phyloP scores from a whole-genome alignment of 1,284 basidiomycete species.

The Cystobasidium slooffiae region DNA sequence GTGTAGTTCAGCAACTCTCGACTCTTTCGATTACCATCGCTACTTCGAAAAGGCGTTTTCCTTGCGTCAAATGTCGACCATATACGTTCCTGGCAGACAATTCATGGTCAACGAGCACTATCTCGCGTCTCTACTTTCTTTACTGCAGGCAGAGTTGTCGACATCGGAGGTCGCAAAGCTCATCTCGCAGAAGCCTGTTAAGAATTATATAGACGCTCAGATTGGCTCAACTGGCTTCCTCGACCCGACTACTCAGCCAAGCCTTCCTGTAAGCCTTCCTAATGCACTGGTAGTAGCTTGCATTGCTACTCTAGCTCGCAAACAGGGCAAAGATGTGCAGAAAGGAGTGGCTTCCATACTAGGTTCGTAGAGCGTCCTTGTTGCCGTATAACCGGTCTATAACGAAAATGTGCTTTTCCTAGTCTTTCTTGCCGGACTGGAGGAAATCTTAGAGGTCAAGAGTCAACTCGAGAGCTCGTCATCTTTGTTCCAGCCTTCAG shows the following conservation, averaged over 20 bases:
- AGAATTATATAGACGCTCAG: constrained; percentile 61
- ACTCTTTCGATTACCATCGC: constrained; percentile 76
- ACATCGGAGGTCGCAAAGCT: constrained; percentile 55
- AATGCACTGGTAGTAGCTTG: not conserved
- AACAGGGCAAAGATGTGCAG: constrained; percentile 5
- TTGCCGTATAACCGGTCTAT: constrained; percentile 46
- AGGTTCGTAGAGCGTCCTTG: constrained; percentile 58
- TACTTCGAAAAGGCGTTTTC: constrained; percentile 76
- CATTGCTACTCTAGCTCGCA: not conserved
- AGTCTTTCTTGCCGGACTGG: constrained; percentile 90
- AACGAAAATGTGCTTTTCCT: constrained; percentile 57
- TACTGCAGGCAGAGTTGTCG: constrained; percentile 60
- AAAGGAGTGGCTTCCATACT: constrained; percentile 51
- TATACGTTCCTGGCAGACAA: constrained; percentile 84
- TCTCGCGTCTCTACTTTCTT: constrained; percentile 72
- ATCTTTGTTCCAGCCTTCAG: constrained; percentile 67
- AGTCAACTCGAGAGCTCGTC: constrained; percentile 64
- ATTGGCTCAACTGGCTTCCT: not conserved
- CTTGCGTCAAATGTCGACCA: constrained; percentile 71
- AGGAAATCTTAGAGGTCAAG: constrained; percentile 82
- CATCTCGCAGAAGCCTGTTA: constrained; percentile 68
- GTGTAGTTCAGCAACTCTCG: constrained; percentile 75
- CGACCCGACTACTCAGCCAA: not conserved
- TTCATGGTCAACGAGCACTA: constrained; percentile 79
- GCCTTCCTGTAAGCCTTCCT: constrained; percentile 5